A percentile compares a stretch with the other conserved stretches of the same genome.
Evolutionary conservation across 805 yeast species (phyloP).

Genomic region (Cyberlindnera subsufficiens): DNA sequence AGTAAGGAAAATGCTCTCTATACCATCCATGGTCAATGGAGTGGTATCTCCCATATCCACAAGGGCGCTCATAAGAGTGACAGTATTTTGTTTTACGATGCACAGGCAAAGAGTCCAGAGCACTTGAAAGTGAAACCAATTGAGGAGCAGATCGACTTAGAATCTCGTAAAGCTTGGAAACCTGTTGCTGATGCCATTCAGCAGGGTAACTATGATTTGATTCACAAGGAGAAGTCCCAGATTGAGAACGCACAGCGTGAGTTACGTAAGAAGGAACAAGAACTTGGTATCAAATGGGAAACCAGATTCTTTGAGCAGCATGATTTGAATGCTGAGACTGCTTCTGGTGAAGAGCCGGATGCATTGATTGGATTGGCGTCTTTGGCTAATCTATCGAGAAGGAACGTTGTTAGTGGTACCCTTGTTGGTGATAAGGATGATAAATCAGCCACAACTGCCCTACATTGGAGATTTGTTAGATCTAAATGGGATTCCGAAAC

Average conservation of each 20-base stretch:
- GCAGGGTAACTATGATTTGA: slow-evolving; percentile 66
- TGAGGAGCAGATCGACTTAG: slow-evolving; percentile 73
- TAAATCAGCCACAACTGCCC: slow-evolving; percentile 33
- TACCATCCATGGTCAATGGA: slow-evolving; percentile 91
- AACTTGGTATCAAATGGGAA: slow-evolving; percentile 61
- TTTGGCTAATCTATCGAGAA: slow-evolving; percentile 50
- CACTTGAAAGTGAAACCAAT: slow-evolving; percentile 72
- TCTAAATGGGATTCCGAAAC: slow-evolving; percentile 51
- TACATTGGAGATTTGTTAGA: slow-evolving; percentile 68
- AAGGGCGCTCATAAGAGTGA: slow-evolving; percentile 46
- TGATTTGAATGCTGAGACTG: slow-evolving; percentile 29
- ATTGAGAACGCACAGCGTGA: slow-evolving; percentile 86
- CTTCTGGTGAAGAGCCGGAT: slow-evolving; percentile 28
- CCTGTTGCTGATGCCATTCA: slow-evolving; percentile 85
- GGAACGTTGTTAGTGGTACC: slow-evolving; percentile 66
- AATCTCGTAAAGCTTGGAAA: slow-evolving; percentile 84
- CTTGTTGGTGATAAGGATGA: slow-evolving; percentile 50
- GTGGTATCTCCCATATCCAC: slow-evolving; percentile 60
- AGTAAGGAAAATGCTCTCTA: slow-evolving; percentile 60
- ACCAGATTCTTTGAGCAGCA: slow-evolving; percentile 72
- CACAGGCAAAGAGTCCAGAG: slow-evolving; percentile 42
- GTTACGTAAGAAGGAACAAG: slow-evolving; percentile 66
- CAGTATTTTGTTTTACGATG: slow-evolving; percentile 58
- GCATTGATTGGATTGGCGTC: slow-evolving; percentile 36
- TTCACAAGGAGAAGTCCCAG: slow-evolving; percentile 66